A percentile compares a stretch with the other conserved stretches of the same genome.
phyloP scores from a whole-genome alignment of 2,329 filamentous ascomycete genomes.

The Cryphonectria carpinicola region DNA sequence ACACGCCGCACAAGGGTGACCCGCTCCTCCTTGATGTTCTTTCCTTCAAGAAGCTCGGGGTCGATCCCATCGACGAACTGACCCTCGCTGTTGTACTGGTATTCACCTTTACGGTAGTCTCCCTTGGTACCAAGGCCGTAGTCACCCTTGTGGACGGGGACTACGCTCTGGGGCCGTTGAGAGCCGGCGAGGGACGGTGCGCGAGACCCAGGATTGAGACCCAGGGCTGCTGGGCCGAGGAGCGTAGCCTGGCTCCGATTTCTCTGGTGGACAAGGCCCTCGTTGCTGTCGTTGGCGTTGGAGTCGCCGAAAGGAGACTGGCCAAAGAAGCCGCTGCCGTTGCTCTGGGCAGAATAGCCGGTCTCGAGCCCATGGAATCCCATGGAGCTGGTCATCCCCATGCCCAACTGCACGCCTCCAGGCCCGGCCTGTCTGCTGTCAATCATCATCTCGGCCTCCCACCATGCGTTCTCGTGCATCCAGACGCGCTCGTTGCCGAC shows the following conservation, averaged over 20 bases:
- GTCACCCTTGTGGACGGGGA: constrained; percentile 69
- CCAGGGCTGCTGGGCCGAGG: constrained; percentile 45
- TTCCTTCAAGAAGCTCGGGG: constrained; percentile 75
- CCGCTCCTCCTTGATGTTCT: constrained; percentile 72
- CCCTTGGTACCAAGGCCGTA: constrained; percentile 89
- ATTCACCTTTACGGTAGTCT: constrained; percentile 69
- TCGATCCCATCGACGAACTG: constrained; percentile 73
- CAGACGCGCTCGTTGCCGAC: constrained; percentile 90
- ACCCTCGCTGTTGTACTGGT: constrained; percentile 74
- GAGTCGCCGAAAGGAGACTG: constrained; percentile 62
- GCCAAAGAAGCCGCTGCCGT: constrained; percentile 69
- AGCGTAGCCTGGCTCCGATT: constrained; percentile 59
- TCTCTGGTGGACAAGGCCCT: constrained; percentile 69
- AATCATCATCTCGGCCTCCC: constrained; percentile 96
- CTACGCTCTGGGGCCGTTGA: constrained; percentile 43
- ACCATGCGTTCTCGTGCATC: constrained; percentile 94
- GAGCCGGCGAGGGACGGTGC: constrained; percentile 66
- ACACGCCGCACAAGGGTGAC: constrained; percentile 67
- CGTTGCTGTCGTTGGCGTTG: constrained; percentile 69
- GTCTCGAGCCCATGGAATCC: constrained; percentile 67
- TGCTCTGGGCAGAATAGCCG: constrained; percentile 64
- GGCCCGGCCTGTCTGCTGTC: constrained; percentile 66
- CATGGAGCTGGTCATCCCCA: constrained; percentile 39
- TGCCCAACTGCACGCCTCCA: constrained; percentile 52
- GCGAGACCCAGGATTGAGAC: constrained; percentile 23